A percentile compares a stretch with the other conserved stretches of the same genome.
Evolutionary conservation across 768 basidiomycete species (phyloP).

Genomic region (Lepiota brunneoincarnata): DNA sequence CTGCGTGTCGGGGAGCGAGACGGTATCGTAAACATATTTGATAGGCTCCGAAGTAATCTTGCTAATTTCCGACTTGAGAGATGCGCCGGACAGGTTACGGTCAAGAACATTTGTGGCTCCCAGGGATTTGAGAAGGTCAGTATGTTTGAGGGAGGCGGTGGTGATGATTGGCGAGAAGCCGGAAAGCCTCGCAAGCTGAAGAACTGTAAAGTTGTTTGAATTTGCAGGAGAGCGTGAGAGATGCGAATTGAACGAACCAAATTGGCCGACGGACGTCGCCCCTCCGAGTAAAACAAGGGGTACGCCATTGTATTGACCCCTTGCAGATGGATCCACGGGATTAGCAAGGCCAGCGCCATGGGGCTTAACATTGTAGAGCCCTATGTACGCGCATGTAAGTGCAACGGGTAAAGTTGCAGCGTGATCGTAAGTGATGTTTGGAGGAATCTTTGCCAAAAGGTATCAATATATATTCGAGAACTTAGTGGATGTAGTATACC

Average conservation of each 20-base stretch:
- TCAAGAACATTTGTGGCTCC: conserved; percentile 41
- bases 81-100: conserved; percentile 15
- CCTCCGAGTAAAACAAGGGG: conserved; percentile 31
- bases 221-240: not conserved
- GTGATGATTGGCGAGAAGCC: conserved; percentile 41
- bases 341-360: conserved; percentile 22
- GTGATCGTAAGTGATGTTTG: conserved; percentile 33
- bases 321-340: conserved; percentile 22
- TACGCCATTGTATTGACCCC: conserved; percentile 26
- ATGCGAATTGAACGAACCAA: conserved; percentile 19
- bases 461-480: not conserved
- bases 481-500: conserved; percentile 17
- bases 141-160: conserved; percentile 30
- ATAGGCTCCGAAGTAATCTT: conserved; percentile 20
- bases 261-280: conserved; percentile 25
- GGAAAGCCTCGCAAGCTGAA: conserved; percentile 31
- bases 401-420: conserved; percentile 40
- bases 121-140: conserved; percentile 27
- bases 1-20: conserved; percentile 22
- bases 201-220: conserved; percentile 16
- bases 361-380: conserved; percentile 26
- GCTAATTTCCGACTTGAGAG: conserved; percentile 17
- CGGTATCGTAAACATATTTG: conserved; percentile 25
- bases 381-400: conserved; percentile 33
- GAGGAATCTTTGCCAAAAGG: conserved; percentile 30